A percentile compares a stretch with the other conserved stretches of the same genome.
Conservation (phyloP, 2,329 filamentous ascomycete species). For the Microcyclosporella mali region DNA sequence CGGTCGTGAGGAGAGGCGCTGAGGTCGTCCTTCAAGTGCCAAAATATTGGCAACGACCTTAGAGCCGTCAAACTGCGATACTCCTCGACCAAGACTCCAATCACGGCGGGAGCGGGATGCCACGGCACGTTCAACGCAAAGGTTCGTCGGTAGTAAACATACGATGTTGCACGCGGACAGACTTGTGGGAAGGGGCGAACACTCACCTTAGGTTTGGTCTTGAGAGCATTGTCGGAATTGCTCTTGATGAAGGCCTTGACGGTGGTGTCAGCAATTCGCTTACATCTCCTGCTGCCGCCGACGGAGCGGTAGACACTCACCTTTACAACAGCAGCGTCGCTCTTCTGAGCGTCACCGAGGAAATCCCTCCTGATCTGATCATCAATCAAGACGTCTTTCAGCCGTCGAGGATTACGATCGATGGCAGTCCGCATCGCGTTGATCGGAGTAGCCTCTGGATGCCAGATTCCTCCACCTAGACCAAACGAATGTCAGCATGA, state of each 20-base stretch:
- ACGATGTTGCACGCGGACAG: neutral
- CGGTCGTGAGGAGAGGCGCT: too few species aligned
- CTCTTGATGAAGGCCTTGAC: constrained; percentile 56
- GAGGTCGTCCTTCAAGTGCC: too few species aligned
- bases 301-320: too few species aligned
- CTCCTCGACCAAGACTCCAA: too few species aligned
- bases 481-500: too few species aligned
- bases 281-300: too few species aligned
- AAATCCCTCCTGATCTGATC: constrained; percentile 58
- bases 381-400: constrained; percentile 62
- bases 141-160: neutral
- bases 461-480: constrained; percentile 72
- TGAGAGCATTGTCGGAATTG: constrained; percentile 71
- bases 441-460: constrained; percentile 63
- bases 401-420: constrained; percentile 62
- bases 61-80: too few species aligned
- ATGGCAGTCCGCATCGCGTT: constrained; percentile 65
- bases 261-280: too few species aligned
- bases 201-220: constrained; percentile 76
- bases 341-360: constrained; percentile 37
- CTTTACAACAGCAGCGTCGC: constrained; percentile 3
- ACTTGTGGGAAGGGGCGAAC: neutral
- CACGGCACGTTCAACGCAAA: neutral
- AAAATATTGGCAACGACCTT: too few species aligned
- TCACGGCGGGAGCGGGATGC: too few species aligned